phyloP scores from a whole-genome alignment of 2,329 filamentous ascomycete species.

The Phialophora chinensis region DNA sequence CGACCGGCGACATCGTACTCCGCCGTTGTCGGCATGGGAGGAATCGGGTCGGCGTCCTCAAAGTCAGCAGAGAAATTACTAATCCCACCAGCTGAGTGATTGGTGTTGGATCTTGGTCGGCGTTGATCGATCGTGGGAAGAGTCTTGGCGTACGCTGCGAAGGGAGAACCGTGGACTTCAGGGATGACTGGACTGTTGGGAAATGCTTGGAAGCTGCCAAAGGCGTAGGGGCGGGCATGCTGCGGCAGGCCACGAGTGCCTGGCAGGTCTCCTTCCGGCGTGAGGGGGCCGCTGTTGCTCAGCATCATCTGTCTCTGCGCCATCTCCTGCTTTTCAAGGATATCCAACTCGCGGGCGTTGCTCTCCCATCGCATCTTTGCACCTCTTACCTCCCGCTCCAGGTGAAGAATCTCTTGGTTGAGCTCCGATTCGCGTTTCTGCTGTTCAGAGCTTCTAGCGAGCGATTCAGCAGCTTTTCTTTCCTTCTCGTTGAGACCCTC shows the following conservation, averaged over 20 bases:
- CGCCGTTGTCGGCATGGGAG: slow-evolving; percentile 36
- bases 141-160: slow-evolving; percentile 39
- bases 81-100: slow-evolving; percentile 38
- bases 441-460: slow-evolving; percentile 54
- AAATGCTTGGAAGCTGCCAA: slow-evolving; percentile 38
- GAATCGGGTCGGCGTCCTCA: slow-evolving; percentile 41
- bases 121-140: slow-evolving; percentile 30
- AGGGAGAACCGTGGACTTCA: slow-evolving; percentile 37
- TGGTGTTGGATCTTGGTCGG: slow-evolving; percentile 40
- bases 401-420: slow-evolving; percentile 49
- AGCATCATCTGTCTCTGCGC: slow-evolving; percentile 52
- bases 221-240: slow-evolving; percentile 34
- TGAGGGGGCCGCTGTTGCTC: slow-evolving; percentile 53
- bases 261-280: slow-evolving; percentile 66
- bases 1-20: slow-evolving; percentile 38
- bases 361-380: slow-evolving; percentile 41
- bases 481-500: slow-evolving; percentile 63
- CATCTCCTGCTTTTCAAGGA: slow-evolving; percentile 36
- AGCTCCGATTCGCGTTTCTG: slow-evolving; percentile 51
- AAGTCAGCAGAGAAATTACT: slow-evolving; percentile 40
- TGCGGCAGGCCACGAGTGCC: slow-evolving; percentile 54
- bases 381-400: slow-evolving; percentile 45
- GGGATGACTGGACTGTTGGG: slow-evolving; percentile 39
- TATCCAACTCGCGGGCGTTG: slow-evolving; percentile 45
- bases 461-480: slow-evolving; percentile 54